These are phyloP conservation scores for Jatropha podagrica DNA, from an alignment of 441 rosid genomes.

Conservation along the genomic window DNA sequence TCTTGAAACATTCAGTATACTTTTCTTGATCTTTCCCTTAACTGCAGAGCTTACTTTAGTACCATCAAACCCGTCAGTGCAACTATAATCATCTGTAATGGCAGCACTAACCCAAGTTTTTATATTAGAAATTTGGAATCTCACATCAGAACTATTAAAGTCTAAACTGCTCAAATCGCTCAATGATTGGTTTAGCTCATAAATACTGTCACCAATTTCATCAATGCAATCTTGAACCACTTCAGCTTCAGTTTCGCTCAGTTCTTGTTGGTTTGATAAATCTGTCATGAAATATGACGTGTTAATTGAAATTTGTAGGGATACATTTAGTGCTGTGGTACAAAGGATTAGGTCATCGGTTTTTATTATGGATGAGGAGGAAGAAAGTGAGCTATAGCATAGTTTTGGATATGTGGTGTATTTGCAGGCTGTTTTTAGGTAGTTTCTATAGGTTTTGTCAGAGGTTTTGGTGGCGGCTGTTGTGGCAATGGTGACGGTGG, in stretches of 20 bases:
- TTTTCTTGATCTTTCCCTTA: conserved; percentile 41
- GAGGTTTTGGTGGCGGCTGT: conserved; percentile 4
- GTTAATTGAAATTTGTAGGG: conserved; percentile 34
- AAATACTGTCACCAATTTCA: conserved; percentile 40
- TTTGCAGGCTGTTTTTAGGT: conserved; percentile 49
- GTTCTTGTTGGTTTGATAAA: conserved; percentile 28
- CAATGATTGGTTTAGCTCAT: conserved; percentile 51
- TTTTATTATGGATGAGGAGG: conserved; percentile 42
- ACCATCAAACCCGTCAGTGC: conserved; percentile 63
- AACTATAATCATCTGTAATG: conserved; percentile 65
- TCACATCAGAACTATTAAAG: conserved; percentile 19
- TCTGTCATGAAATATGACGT: conserved; percentile 28
- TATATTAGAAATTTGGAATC: conserved; percentile 40
- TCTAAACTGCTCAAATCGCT: conserved; percentile 27
- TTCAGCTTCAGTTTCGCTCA: conserved; percentile 34
- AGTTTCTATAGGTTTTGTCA: conserved; percentile 37
- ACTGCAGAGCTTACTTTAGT: conserved; percentile 33
- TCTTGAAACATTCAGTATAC: conserved; percentile 38
- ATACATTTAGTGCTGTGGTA: conserved; percentile 40
- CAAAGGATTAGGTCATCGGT: conserved; percentile 50
- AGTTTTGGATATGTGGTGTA: conserved; percentile 42
- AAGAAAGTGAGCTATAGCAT: conserved; percentile 51
- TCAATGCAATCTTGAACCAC: conserved; percentile 54
- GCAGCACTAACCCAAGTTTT: conserved; percentile 73
- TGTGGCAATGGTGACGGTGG: conserved; percentile 19